Conservation (phyloP, 208 protist genomes). For the Trypanosoma caninum region DNA sequence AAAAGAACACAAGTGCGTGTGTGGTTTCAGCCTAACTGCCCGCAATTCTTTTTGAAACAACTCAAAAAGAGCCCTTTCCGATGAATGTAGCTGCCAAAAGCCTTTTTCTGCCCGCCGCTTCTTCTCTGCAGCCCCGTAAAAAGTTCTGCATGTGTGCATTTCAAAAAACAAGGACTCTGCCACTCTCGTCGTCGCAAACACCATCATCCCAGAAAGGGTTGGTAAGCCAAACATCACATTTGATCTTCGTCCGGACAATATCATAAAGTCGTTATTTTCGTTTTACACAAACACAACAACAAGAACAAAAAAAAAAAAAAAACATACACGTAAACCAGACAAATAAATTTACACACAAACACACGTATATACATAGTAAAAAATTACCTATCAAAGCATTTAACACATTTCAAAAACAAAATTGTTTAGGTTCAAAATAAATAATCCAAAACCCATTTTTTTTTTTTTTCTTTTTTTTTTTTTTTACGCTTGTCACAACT, state of each 20-base stretch:
- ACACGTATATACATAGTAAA: too few relatives aligned
- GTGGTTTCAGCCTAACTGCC: not conserved
- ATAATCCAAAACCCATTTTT: not conserved
- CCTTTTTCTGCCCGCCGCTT: not conserved
- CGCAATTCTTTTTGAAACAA: conserved; percentile 5
- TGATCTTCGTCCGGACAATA: not conserved
- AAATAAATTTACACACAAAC: too few relatives aligned
- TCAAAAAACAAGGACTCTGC: conserved; percentile 1
- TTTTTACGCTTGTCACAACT: too few relatives aligned
- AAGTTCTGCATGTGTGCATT: not conserved
- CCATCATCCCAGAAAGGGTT: conserved; percentile 3
- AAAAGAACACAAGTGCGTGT: conserved; percentile 9
- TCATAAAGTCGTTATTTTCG: not conserved
- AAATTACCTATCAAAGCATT: too few relatives aligned
- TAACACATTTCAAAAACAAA: too few relatives aligned
- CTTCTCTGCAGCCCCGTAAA: not conserved
- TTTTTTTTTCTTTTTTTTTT: not conserved
- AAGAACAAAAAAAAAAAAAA: not conserved
- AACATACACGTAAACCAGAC: not conserved
- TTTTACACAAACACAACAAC: not conserved
- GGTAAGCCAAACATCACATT: not conserved
- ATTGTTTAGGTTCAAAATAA: too few relatives aligned
- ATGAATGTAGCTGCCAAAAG: not conserved
- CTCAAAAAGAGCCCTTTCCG: conserved; percentile 8
- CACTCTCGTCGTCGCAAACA: conserved; percentile 1